Percentiles rank a stretch among this genome's conserved stretches.
Conservation (phyloP, 2,329 filamentous ascomycete species). For the Ophiostoma novo-ulmi region DNA sequence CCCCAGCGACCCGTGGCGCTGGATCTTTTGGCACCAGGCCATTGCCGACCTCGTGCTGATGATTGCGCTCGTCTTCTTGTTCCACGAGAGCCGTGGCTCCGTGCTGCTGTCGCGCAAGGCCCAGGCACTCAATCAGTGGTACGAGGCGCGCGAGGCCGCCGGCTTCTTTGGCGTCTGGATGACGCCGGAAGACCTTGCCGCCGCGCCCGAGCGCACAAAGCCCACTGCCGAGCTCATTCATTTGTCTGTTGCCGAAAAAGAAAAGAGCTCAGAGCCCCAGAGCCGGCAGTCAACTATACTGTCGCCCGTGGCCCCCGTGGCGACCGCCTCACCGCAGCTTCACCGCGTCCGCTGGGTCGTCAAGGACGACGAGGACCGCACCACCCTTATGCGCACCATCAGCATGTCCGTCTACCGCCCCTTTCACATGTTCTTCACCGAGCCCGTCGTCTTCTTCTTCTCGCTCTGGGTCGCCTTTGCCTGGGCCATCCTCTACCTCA, state of each 20-base stretch:
- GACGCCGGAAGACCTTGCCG: not conserved
- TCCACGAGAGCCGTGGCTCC: slow-evolving; percentile 76
- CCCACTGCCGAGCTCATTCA: slow-evolving; percentile 11
- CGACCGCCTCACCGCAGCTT: slow-evolving; percentile 23
- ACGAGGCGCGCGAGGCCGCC: slow-evolving; percentile 62
- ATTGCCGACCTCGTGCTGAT: slow-evolving; percentile 63
- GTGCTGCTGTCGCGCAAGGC: slow-evolving; percentile 77
- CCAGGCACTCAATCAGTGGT: slow-evolving; percentile 68
- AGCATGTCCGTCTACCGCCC: slow-evolving; percentile 68
- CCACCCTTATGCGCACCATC: slow-evolving; percentile 64
- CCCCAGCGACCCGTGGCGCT: slow-evolving; percentile 58
- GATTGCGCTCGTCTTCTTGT: slow-evolving; percentile 59
- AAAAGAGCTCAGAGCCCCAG: not conserved
- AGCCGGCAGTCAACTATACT: not conserved
- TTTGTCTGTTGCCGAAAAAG: not conserved
- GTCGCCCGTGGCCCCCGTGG: slow-evolving; percentile 18
- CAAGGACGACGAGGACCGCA: slow-evolving; percentile 69
- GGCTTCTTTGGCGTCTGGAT: slow-evolving; percentile 52
- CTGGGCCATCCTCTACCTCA: slow-evolving; percentile 84
- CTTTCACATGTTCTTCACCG: slow-evolving; percentile 70
- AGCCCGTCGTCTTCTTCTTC: slow-evolving; percentile 79
- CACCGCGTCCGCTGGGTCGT: slow-evolving; percentile 74
- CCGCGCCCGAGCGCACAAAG: slow-evolving; percentile 17
- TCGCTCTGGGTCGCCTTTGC: slow-evolving; percentile 84
- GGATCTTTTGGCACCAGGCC: slow-evolving; percentile 83